Evolutionary conservation across 441 rosid species (phyloP).

Genomic region (Erysimum pusillum): DNA sequence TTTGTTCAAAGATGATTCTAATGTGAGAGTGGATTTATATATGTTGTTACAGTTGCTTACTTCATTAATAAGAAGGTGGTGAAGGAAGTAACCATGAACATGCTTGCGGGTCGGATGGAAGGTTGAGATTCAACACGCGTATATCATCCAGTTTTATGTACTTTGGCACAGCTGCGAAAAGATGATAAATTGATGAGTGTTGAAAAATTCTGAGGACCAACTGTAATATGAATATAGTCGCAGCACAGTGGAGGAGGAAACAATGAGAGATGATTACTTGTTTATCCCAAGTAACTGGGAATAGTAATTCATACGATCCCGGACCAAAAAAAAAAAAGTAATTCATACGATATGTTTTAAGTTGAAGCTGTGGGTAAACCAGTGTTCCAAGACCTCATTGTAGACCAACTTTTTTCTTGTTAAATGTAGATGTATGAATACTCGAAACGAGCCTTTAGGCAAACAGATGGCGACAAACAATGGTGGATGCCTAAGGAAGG

Average conservation of each 20-base stretch:
- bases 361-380: too few species aligned
- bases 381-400: not conserved
- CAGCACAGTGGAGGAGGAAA: not conserved
- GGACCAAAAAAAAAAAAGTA: too few species aligned
- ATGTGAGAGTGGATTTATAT: constrained; percentile 16
- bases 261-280: not conserved
- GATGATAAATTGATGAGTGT: not conserved
- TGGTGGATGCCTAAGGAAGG: not conserved
- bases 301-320: too few species aligned
- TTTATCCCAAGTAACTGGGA: not conserved
- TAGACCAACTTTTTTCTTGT: not conserved
- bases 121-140: not conserved
- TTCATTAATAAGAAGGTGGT: constrained; percentile 87
- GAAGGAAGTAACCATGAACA: constrained; percentile 11
- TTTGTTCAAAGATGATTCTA: too few species aligned
- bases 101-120: not conserved
- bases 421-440: not conserved
- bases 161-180: not conserved
- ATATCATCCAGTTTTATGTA: not conserved
- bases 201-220: not conserved
- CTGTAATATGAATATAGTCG: constrained; percentile 4
- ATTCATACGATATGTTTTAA: not conserved
- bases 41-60: constrained; percentile 75
- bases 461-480: not conserved
- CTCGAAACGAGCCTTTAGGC: not conserved